Conservation (phyloP, 345 rosid genomes). For the Boechera stricta region DNA sequence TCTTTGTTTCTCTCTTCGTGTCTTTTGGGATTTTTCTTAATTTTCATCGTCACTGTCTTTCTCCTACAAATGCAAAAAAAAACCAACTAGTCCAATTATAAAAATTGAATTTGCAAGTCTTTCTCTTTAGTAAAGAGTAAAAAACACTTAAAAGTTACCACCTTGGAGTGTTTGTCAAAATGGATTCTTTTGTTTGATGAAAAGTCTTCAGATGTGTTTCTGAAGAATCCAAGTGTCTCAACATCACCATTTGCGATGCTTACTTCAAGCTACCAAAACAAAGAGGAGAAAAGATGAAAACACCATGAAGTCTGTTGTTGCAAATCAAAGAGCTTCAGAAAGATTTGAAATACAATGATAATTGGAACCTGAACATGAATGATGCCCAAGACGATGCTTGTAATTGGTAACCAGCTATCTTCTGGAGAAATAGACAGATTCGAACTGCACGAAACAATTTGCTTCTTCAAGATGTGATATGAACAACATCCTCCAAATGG, state of each 20-base stretch:
- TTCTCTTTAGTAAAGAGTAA: not conserved
- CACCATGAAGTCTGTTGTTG: not conserved
- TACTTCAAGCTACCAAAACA: conserved; percentile 69
- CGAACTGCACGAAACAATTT: conserved; percentile 52
- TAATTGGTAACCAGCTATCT: conserved; percentile 94
- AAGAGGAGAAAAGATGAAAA: not conserved
- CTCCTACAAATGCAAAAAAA: conserved; percentile 42
- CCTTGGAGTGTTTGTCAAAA: conserved; percentile 51
- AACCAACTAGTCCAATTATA: not conserved
- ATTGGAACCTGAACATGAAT: conserved; percentile 82
- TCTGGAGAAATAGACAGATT: conserved; percentile 82
- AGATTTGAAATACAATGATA: not conserved
- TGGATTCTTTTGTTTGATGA: conserved; percentile 49
- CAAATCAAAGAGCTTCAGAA: not conserved
- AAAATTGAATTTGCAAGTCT: not conserved
- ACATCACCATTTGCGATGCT: conserved; percentile 85
- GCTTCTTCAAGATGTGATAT: not conserved
- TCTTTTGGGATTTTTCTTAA: conserved; percentile 29
- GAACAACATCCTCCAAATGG: no score
- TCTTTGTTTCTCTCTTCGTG: conserved; percentile 15
- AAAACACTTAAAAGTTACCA: conserved; percentile 14
- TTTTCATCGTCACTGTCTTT: conserved; percentile 45
- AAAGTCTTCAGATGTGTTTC: conserved; percentile 46
- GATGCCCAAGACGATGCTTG: conserved; percentile 84
- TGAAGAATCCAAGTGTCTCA: conserved; percentile 63